Evolutionary conservation across 2,329 filamentous ascomycete genomes (phyloP).

Genomic region (Paecilomyces variotii): DNA sequence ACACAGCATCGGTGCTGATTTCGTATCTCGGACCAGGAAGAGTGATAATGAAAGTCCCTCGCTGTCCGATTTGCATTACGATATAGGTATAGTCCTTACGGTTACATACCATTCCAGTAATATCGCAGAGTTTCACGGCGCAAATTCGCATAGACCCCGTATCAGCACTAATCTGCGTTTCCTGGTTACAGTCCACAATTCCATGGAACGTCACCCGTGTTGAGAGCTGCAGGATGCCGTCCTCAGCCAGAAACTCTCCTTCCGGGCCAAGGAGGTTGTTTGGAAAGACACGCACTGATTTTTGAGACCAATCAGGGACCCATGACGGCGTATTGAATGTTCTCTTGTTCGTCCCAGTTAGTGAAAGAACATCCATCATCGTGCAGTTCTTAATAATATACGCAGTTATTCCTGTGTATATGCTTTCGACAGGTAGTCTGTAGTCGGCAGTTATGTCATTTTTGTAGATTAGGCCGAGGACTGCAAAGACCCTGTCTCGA

Average conservation of each 20-base stretch:
- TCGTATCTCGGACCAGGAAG: neutral
- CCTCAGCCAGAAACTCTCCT: neutral
- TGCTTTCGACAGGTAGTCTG: neutral
- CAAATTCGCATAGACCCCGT: neutral
- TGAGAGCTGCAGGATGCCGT: neutral
- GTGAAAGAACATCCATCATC: constrained; percentile 1
- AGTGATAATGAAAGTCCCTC: neutral
- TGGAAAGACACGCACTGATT: neutral
- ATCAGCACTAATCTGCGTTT: neutral
- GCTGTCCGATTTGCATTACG: neutral
- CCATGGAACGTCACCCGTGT: neutral
- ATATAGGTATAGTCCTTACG: neutral
- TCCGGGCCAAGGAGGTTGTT: neutral
- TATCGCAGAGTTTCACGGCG: neutral
- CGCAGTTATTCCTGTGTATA: constrained; percentile 1
- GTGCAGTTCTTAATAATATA: neutral
- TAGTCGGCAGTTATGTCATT: neutral
- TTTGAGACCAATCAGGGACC: constrained; percentile 2
- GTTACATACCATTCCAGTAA: neutral
- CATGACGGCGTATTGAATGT: neutral
- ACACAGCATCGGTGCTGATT: neutral
- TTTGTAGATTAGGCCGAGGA: neutral
- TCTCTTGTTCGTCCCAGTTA: neutral
- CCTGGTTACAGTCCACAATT: neutral
- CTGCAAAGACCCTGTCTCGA: neutral